Evolutionary conservation across 1,284 basidiomycete species (phyloP), one percentile per base, ranked within the genome.

Genomic region (Coniophora puteana): DNA sequence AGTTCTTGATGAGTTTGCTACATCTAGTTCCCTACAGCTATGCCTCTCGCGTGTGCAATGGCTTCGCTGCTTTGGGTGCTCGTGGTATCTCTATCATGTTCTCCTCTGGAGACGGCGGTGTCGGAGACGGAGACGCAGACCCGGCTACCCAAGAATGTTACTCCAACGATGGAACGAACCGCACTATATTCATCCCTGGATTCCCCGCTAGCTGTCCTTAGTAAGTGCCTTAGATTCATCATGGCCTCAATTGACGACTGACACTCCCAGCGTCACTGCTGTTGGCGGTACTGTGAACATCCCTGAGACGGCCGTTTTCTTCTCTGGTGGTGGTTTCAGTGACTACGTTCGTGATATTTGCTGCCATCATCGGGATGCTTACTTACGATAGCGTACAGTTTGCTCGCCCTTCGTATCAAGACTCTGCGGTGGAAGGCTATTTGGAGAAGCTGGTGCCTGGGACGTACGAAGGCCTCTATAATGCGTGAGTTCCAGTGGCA

Each of bases 281-380:
- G 75, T 78, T 8, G 77, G 76, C 5, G 76, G 69, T 6, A 77
- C 75, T 2, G 57, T 55, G 20, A 48, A 62, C 28, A 59, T 76
- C 33, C 74, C 74, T 2, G 74, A 78, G 54, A 55, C 64, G 5
- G 69, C 68, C 2, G 68, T 71, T 1, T 57, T 46, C 49, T 75
- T 78, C 57, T 78, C 74, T 34, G 83, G 82, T 13, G 82, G 80
- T 23, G 82, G 83, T 23, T 85, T 85, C 64, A 78, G 74, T 51
- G 68, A 82, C 53, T 69, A 73, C 41, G 74, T 78, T 43, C 50
- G 65, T 57, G 37, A 4, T 20, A 25, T 25, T 30, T 24, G 23
- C 10, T 11, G 11, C 8, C 17, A 11, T 33, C 16, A 21, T 21
- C 4, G 5, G 28, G 25, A 32, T 22, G 14, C 40, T 11, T 30